phyloP scores from a whole-genome alignment of 2,329 filamentous ascomycete genomes.

The Nemania bipapillata region DNA sequence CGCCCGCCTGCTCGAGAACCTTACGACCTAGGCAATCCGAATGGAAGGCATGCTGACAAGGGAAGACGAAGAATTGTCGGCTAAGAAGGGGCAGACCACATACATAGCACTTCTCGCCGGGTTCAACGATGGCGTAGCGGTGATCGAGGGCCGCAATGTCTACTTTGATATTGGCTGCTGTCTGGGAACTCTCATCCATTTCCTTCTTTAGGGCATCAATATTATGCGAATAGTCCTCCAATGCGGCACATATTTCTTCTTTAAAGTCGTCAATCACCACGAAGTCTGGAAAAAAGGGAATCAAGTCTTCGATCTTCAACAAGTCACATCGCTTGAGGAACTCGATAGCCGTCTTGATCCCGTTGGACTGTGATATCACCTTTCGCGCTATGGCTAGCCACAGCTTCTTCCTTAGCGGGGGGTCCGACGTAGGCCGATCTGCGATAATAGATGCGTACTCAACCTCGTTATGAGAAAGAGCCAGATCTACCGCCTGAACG shows the following conservation, averaged over 20 bases:
- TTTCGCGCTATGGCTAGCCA: slow-evolving; percentile 96
- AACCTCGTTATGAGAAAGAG: slow-evolving; percentile 87
- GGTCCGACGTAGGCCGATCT: slow-evolving; percentile 82
- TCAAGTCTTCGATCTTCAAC: slow-evolving; percentile 93
- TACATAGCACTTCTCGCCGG: slow-evolving; percentile 91
- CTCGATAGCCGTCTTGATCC: slow-evolving; percentile 92
- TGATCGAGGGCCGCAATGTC: slow-evolving; percentile 88
- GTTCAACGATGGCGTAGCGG: slow-evolving; percentile 95
- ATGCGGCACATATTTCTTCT: slow-evolving; percentile 91
- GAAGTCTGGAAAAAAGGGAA: slow-evolving; percentile 98
- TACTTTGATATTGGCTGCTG: slow-evolving; percentile 87
- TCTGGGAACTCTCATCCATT: slow-evolving; percentile 93
- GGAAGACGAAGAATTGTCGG: slow-evolving; percentile 96
- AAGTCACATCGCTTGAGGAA: slow-evolving; percentile 92
- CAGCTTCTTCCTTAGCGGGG: slow-evolving; percentile 85
- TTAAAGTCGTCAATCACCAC: slow-evolving; percentile 99
- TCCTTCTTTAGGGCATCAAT: slow-evolving; percentile 90
- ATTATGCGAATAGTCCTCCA: slow-evolving; percentile 91
- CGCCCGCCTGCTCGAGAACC: slow-evolving; percentile 83
- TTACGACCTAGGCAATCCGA: slow-evolving; percentile 90
- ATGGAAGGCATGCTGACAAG: slow-evolving; percentile 97
- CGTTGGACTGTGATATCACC: slow-evolving; percentile 85
- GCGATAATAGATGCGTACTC: slow-evolving; percentile 91
- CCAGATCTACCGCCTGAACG: slow-evolving; percentile 89
- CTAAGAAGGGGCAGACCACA: slow-evolving; percentile 87